Base-by-base conservation (phyloP, 2,329 filamentous ascomycete genomes). In the Alternaria triticimaculans region DNA sequence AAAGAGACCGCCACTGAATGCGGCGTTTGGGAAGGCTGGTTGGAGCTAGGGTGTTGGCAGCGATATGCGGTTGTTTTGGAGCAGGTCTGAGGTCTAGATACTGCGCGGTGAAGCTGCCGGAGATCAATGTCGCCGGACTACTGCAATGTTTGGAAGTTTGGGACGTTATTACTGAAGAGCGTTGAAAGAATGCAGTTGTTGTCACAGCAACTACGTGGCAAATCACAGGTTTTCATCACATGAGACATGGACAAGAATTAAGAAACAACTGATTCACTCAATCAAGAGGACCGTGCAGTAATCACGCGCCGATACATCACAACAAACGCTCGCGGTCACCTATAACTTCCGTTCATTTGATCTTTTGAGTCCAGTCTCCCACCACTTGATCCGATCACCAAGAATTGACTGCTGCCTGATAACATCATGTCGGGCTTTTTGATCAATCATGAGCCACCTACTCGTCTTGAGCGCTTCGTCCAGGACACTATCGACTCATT, bases 31-130 rank as follows among this genome's bases (percentile, higher is more conserved):
- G 28, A 51, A 37, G 14, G 5, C 33, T 37, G 28, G 49, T 9
- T 51, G 28, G 28, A 5, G 49, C 8, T 33, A 51, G 18, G 5
- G 15, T 6, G 20, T 5, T 15, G 49, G 1, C 4, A 15, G 6
- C 6, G 7, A 20, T 15, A 1, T 51, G 28, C 12, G 11, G 14
- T 8, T n/a, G 3, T 37, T n/a, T 9, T 9, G 14, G 15, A 4
- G 30, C 30, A 37, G 2, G 3, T 3, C 6, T 3, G 15, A 1
- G 30, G 30, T 37, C 14, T 1, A 15, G 21, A 3, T 45, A 12
- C 1, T 14, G 6, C 18, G 12, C 18, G 11, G 18, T 1, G 9
- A 6, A 12, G 5, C 2, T 18, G 3, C 8, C 1, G 10, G 0
- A 21, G 18, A 45, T 7, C 43, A 21, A 20, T 7, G 18, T 45